These are phyloP conservation scores for Aureobasidium zeae DNA, from an alignment of 2,329 filamentous ascomycete species.

Conservation along the genomic window DNA sequence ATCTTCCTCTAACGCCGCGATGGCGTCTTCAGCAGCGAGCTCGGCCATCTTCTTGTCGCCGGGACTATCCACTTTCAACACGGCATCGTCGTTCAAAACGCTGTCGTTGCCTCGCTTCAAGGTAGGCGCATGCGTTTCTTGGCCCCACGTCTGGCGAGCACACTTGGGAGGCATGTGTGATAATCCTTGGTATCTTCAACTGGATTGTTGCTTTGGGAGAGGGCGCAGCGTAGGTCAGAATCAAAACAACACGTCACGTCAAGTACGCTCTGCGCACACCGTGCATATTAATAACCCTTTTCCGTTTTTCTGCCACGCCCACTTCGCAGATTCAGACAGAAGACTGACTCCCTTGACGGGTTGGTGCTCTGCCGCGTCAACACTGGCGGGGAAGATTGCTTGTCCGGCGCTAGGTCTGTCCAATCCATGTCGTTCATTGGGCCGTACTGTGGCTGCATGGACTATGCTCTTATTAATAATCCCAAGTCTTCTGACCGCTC, in stretches of 20 bases:
- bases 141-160: background rate
- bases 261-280: conserved; percentile 8
- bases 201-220: too few relatives aligned
- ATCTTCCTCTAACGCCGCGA: conserved; percentile 5
- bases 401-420: conserved; percentile 7
- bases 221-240: too few relatives aligned
- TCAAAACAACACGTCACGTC: conserved; percentile 14
- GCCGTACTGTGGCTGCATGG: too few relatives aligned
- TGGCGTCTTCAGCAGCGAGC: conserved; percentile 5
- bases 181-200: background rate
- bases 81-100: background rate
- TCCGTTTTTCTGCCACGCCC: too few relatives aligned
- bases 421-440: too few relatives aligned
- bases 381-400: conserved; percentile 1
- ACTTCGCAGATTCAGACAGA: too few relatives aligned
- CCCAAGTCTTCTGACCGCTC: too few relatives aligned
- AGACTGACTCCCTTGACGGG: background rate
- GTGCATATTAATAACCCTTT: conserved; percentile 14
- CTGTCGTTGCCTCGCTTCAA: conserved; percentile 4
- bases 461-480: too few relatives aligned
- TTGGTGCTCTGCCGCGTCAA: conserved; percentile 13
- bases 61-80: conserved; percentile 11
- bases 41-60: conserved; percentile 9
- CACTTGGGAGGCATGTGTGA: conserved; percentile 6
- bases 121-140: background rate